Base-by-base conservation (phyloP, 306 rosid genomes). In the Pueraria montana region DNA sequence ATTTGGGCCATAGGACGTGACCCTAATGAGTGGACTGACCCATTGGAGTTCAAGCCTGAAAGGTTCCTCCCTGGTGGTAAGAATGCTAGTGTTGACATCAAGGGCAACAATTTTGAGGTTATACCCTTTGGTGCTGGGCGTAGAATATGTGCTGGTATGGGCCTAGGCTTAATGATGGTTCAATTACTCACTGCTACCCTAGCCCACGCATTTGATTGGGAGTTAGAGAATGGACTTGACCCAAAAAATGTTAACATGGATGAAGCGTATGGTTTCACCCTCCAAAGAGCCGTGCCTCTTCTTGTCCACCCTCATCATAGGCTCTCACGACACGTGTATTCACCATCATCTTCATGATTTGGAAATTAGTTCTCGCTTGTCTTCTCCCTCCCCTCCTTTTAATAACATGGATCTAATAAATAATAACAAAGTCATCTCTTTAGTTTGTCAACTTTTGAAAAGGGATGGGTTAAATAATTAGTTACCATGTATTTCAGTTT, bases 241-340 rank as follows among this genome's bases (percentile, higher is more conserved):
- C n/a, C n/a, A n/a, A n/a, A n/a, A n/a, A n/a, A n/a, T n/a, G n/a
- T n/a, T n/a, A n/a, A n/a, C n/a, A n/a, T n/a, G n/a, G n/a, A n/a
- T n/a, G n/a, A n/a, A n/a, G n/a, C n/a, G n/a, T n/a, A n/a, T n/a
- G n/a, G n/a, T n/a, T n/a, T n/a, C n/a, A n/a, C n/a, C n/a, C n/a
- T n/a, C n/a, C n/a, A n/a, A n/a, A n/a, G n/a, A n/a, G n/a, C n/a
- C n/a, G n/a, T n/a, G n/a, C n/a, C n/a, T n/a, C n/a, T n/a, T n/a
- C 97, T 64, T 17, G 66, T 88, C 8, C 92, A 86, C 78, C 96
- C 92, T 0, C 78, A 48, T 32, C 85, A 87, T 3, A 87, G 97
- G 52, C 86, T 91, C 0, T 79, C 82, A 18, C 55, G 62, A 1
- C 70, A 72, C 0, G 70, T 82, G 4, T 91, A 89, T 30, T 5